Evolutionary conservation across 108 stramenopile species (phyloP).

Genomic region (Asterionellopsis glacialis): DNA sequence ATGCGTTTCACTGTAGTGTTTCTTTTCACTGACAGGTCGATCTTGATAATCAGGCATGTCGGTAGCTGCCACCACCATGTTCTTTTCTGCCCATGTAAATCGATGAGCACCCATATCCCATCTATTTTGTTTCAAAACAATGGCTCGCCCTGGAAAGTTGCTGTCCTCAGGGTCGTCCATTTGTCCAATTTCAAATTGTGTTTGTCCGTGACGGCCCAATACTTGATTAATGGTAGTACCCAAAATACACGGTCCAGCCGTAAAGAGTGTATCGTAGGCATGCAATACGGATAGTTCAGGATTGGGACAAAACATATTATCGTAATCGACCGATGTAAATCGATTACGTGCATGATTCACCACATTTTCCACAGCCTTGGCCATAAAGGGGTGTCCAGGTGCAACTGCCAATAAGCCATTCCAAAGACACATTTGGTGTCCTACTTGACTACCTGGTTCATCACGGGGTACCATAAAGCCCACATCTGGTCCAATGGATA

Average conservation of each 20-base stretch:
- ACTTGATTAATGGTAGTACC: constrained; percentile 46
- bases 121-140: constrained; percentile 56
- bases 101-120: constrained; percentile 63
- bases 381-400: constrained; percentile 57
- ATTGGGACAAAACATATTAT: constrained; percentile 54
- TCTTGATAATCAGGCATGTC: constrained; percentile 73
- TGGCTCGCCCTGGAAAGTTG: constrained; percentile 46
- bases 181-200: constrained; percentile 40
- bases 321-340: constrained; percentile 62
- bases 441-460: constrained; percentile 30
- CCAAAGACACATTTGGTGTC: constrained; percentile 42
- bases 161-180: constrained; percentile 11
- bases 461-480: constrained; percentile 59
- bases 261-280: constrained; percentile 51
- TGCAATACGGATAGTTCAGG: constrained; percentile 14
- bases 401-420: constrained; percentile 61
- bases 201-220: constrained; percentile 40
- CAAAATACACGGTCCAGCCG: constrained; percentile 57
- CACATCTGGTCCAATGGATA: constrained; percentile 38
- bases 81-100: constrained; percentile 49
- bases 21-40: constrained; percentile 28
- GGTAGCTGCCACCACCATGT: constrained; percentile 50
- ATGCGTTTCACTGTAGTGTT: constrained; percentile 57
- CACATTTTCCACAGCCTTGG: constrained; percentile 40
- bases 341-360: constrained; percentile 70